Evolutionary conservation across 805 yeast species (phyloP).

Genomic region (Blastobotrys attinorum): DNA sequence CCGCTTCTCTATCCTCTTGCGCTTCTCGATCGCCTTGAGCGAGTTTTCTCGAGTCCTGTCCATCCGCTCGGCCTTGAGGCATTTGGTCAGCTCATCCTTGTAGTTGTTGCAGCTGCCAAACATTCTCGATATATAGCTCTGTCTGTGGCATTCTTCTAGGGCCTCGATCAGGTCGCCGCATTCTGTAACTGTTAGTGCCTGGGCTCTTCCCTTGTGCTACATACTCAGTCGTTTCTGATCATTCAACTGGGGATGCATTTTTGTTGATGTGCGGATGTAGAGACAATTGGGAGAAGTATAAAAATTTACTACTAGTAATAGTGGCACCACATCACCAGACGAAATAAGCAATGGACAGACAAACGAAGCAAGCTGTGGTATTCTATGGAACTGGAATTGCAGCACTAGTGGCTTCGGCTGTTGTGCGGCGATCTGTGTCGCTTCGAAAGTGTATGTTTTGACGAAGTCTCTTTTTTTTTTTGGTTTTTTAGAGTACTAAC

Average conservation of each 20-base stretch:
- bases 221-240: conserved; percentile 40
- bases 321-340: background rate
- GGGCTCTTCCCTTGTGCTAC: conserved; percentile 4
- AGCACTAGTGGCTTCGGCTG: conserved; percentile 62
- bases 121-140: conserved; percentile 56
- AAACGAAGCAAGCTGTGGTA: conserved; percentile 60
- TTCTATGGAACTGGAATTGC: conserved; percentile 67
- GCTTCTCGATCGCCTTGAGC: conserved; percentile 46
- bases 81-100: conserved; percentile 68
- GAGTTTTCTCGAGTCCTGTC: conserved; percentile 43
- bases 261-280: conserved; percentile 2
- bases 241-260: conserved; percentile 49
- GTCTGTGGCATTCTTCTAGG: conserved; percentile 76
- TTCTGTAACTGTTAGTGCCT: conserved; percentile 30
- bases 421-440: conserved; percentile 68
- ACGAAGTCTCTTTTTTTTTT: background rate
- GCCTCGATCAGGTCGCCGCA: conserved; percentile 82
- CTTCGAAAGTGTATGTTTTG: conserved; percentile 50
- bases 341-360: conserved; percentile 28
- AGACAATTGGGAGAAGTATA: background rate
- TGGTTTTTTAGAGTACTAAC: background rate
- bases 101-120: conserved; percentile 80
- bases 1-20: conserved; percentile 44
- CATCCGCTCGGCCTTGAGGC: conserved; percentile 76
- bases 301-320: background rate